Evolutionary conservation across 768 basidiomycete genomes (phyloP), one percentile per base, ranked within the genome.

Genomic region (Imleria badia): DNA sequence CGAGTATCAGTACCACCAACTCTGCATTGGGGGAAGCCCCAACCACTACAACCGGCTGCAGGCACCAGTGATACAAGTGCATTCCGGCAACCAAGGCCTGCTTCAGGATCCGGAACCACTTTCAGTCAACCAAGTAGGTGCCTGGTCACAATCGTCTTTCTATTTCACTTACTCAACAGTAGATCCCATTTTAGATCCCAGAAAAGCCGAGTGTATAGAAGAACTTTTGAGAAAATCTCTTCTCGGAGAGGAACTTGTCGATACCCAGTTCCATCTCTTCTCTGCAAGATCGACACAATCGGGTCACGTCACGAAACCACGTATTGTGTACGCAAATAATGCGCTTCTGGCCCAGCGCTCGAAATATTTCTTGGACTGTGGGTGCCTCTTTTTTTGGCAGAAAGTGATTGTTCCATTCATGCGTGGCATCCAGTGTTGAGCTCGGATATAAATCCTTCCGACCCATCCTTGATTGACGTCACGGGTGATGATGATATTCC

Each of bases 221-320:
- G 33, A 72, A 47, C 26, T 26, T 26, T 26, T 26, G 6, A 26
- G 26, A 26, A 26, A 26, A 26, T 26, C 26, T 26, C 26, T 26
- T 26, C 26, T 26, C 26, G 26, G 26, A 26, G 26, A 26, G 26
- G 26, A 26, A 6, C 4, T 26, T 3, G 26, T 26, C 4, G 26
- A 26, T 6, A 69, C 69, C 5, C 64, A 70, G 23, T 66, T 73
- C 19, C 69, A 72, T 42, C 42, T 66, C 11, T 73, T 55, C 40
- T 66, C 64, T 1, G 31, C 66, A 19, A 61, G 59, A 13, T 61
- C 67, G 15, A 33, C 23, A 8, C 14, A 38, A 13, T 43, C 58
- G 9, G 36, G 62, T 23, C 49, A 23, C 14, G 59, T 61, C 29
- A n/a, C 47, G 10, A 47, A 52, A 5, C 67, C 65, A 17, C 63